Percentiles rank a stretch among this genome's conserved stretches.
Evolutionary conservation across 352 stramenopile genomes (phyloP).

Genomic region (Paralagenidium karlingii): DNA sequence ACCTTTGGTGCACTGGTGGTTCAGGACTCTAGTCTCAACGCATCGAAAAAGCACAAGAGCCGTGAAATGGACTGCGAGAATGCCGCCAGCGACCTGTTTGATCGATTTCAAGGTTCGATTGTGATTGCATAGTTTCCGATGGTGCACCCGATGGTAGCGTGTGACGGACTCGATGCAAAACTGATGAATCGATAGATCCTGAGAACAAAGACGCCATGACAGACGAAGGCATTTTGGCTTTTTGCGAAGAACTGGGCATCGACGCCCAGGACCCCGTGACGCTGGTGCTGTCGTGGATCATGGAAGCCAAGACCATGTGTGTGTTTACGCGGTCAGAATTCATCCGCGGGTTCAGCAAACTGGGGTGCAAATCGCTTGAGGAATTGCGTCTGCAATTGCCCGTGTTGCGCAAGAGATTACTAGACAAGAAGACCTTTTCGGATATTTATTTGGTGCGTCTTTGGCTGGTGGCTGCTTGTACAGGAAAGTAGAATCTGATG

Average conservation of each 20-base stretch:
- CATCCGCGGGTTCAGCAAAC: constrained; percentile 45
- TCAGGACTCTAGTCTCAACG: background rate
- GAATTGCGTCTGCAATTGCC: constrained; percentile 39
- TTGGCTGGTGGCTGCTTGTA: background rate
- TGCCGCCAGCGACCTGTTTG: constrained; percentile 42
- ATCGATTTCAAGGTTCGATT: constrained; percentile 37
- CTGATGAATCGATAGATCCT: constrained; percentile 22
- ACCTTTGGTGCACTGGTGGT: too few species aligned
- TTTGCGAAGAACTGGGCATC: constrained; percentile 60
- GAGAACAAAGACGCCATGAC: constrained; percentile 52
- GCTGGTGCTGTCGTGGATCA: constrained; percentile 63
- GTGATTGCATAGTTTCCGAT: background rate
- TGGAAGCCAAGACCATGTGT: constrained; percentile 69
- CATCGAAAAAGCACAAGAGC: constrained; percentile 37
- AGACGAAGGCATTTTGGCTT: constrained; percentile 61
- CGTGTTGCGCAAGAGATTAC: constrained; percentile 32
- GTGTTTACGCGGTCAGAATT: constrained; percentile 70
- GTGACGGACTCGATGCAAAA: constrained; percentile 1
- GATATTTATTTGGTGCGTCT: constrained; percentile 73
- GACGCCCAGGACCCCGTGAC: constrained; percentile 72
- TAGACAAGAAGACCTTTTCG: constrained; percentile 26
- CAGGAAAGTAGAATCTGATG: background rate
- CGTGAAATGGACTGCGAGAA: constrained; percentile 15
- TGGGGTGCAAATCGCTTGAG: constrained; percentile 42
- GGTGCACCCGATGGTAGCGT: background rate